Conservation (phyloP, 2,329 filamentous ascomycete genomes). For the Cytospora piceae region DNA sequence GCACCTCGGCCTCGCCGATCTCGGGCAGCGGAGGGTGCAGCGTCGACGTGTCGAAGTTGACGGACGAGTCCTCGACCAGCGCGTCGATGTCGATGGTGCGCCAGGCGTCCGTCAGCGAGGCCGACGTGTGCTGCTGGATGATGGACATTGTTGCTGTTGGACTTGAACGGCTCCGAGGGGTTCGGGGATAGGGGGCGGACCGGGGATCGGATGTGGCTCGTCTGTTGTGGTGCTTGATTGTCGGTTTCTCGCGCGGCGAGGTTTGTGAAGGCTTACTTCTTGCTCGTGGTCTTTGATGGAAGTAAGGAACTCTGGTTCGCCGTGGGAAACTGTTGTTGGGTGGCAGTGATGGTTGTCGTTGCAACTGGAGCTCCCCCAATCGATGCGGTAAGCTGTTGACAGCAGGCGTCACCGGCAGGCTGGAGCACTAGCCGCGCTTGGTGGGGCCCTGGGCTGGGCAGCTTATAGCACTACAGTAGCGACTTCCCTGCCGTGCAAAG, state of each 20-base stretch:
- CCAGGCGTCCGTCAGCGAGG: constrained; percentile 67
- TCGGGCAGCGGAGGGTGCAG: constrained; percentile 78
- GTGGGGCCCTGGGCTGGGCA: neutral
- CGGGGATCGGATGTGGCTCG: constrained; percentile 1
- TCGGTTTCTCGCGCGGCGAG: neutral
- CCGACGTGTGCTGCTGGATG: constrained; percentile 66
- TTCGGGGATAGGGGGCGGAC: neutral
- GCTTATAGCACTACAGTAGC: neutral
- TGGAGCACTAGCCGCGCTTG: neutral
- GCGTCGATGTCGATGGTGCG: constrained; percentile 95
- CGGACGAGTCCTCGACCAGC: constrained; percentile 83
- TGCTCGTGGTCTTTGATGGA: neutral
- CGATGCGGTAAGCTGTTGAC: constrained; percentile 1
- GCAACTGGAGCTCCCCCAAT: neutral
- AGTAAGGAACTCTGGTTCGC: neutral
- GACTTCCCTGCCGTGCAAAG: neutral
- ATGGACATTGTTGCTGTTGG: constrained; percentile 58
- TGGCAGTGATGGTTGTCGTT: neutral
- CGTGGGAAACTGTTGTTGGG: neutral
- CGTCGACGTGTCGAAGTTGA: constrained; percentile 88
- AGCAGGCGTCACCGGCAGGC: constrained; percentile 2
- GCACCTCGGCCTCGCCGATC: constrained; percentile 76
- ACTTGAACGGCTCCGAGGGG: neutral
- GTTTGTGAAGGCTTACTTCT: neutral
- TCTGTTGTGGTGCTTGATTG: neutral